A percentile compares a stretch with the other conserved stretches of the same genome.
phyloP scores from a whole-genome alignment of 768 basidiomycete genomes.

The Xerocomellus amylosporus region DNA sequence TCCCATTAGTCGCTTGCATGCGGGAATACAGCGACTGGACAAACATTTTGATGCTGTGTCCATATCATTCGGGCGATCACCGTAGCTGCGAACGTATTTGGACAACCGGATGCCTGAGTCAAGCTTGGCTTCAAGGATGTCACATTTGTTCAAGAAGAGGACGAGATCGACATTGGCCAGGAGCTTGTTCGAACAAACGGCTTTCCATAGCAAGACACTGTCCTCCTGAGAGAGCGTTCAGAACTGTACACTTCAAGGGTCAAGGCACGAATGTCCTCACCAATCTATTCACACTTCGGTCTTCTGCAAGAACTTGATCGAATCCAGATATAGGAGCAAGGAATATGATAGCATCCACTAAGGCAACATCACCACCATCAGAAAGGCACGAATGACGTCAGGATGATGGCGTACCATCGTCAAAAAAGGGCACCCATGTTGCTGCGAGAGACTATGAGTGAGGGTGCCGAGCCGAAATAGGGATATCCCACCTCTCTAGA shows the following conservation, averaged over 20 bases:
- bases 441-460: slow-evolving; percentile 28
- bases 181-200: slow-evolving; percentile 68
- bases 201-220: slow-evolving; percentile 72
- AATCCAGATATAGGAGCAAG: slow-evolving; percentile 59
- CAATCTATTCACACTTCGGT: slow-evolving; percentile 50
- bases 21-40: slow-evolving; percentile 19
- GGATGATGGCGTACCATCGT: slow-evolving; percentile 38
- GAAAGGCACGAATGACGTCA: neutral
- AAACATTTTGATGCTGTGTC: slow-evolving; percentile 66
- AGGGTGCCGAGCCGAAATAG: neutral
- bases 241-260: neutral
- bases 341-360: slow-evolving; percentile 52
- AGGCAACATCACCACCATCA: neutral
- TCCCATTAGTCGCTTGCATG: neutral
- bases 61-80: slow-evolving; percentile 64
- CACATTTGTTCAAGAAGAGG: slow-evolving; percentile 81
- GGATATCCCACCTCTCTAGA: slow-evolving; percentile 35
- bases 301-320: slow-evolving; percentile 52
- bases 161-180: slow-evolving; percentile 70
- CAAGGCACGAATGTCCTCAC: slow-evolving; percentile 27
- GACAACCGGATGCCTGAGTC: slow-evolving; percentile 58
- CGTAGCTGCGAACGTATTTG: slow-evolving; percentile 72
- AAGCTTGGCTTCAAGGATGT: slow-evolving; percentile 67
- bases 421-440: slow-evolving; percentile 57
- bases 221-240: slow-evolving; percentile 52